These are phyloP conservation scores for Talaromyces liani DNA, from an alignment of 495 filamentous ascomycete genomes.

Conservation along the genomic window DNA sequence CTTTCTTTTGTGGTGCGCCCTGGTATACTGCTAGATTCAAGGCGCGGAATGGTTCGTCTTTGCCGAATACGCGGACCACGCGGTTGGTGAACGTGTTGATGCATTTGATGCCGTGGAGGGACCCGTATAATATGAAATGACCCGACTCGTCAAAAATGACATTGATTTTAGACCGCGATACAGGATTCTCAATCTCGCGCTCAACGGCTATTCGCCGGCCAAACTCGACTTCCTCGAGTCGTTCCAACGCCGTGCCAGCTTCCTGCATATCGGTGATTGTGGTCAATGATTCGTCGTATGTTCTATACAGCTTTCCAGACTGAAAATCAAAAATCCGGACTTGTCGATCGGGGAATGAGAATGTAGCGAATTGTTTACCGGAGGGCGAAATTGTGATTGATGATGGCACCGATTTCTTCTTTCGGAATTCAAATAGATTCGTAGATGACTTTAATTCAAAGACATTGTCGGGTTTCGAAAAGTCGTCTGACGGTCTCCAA, in stretches of 20 bases:
- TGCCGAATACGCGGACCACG: constrained; percentile 78
- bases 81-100: constrained; percentile 92
- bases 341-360: constrained; percentile 90
- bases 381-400: constrained; percentile 84
- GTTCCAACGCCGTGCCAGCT: constrained; percentile 70
- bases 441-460: constrained; percentile 90
- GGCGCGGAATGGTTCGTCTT: constrained; percentile 79
- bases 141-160: constrained; percentile 94
- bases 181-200: constrained; percentile 67
- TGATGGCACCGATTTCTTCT: constrained; percentile 76
- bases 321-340: constrained; percentile 89
- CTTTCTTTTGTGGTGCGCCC: constrained; percentile 87
- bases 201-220: constrained; percentile 83
- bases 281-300: constrained; percentile 86
- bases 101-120: constrained; percentile 82
- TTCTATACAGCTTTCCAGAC: constrained; percentile 77
- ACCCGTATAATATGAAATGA: constrained; percentile 91
- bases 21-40: constrained; percentile 87
- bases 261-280: constrained; percentile 92
- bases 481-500: constrained; percentile 70
- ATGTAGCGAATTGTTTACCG: constrained; percentile 75
- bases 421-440: constrained; percentile 94
- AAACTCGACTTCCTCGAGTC: constrained; percentile 84
- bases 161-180: constrained; percentile 65
- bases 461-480: constrained; percentile 87